A percentile compares a stretch with the other conserved stretches of the same genome.
Evolutionary conservation across 495 filamentous ascomycete species (phyloP).

Genomic region (Penicillium manginii): DNA sequence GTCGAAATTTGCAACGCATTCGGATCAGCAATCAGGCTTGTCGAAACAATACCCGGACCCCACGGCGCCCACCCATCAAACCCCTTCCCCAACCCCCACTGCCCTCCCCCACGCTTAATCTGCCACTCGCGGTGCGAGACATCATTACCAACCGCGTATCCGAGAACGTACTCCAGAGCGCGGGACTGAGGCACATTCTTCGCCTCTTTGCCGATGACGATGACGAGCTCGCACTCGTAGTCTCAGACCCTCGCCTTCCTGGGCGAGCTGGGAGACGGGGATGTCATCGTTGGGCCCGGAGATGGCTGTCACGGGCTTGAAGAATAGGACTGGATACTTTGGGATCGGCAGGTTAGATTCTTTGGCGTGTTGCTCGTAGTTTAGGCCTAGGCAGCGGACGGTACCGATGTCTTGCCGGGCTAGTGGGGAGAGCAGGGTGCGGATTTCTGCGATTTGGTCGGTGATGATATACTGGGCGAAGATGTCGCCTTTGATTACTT

Average conservation of each 20-base stretch:
- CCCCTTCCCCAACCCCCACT: constrained; percentile 82
- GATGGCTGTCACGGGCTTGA: constrained; percentile 77
- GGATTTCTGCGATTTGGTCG: constrained; percentile 67
- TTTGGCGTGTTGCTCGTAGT: constrained; percentile 80
- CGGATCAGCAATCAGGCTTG: constrained; percentile 68
- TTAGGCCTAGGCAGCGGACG: constrained; percentile 79
- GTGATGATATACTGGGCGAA: constrained; percentile 74
- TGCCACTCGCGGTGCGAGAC: constrained; percentile 87
- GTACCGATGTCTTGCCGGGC: constrained; percentile 69
- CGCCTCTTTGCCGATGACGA: constrained; percentile 74
- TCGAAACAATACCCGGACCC: constrained; percentile 78
- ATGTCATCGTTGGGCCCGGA: constrained; percentile 70
- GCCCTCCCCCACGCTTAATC: constrained; percentile 73
- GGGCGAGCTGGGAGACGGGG: constrained; percentile 62
- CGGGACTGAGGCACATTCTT: constrained; percentile 65
- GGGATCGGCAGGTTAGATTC: constrained; percentile 78
- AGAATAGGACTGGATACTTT: constrained; percentile 78
- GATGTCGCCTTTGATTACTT: constrained; percentile 72
- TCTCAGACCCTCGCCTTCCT: constrained; percentile 67
- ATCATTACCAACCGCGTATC: constrained; percentile 83
- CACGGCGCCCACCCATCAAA: constrained; percentile 91
- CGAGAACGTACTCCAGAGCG: constrained; percentile 76
- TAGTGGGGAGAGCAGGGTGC: constrained; percentile 68
- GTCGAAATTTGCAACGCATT: constrained; percentile 68
- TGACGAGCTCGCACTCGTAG: constrained; percentile 85